Evolutionary conservation across 73 alveolate species (phyloP), one percentile per base, ranked within the genome.

Genomic region (Paramecium primaurelia): DNA sequence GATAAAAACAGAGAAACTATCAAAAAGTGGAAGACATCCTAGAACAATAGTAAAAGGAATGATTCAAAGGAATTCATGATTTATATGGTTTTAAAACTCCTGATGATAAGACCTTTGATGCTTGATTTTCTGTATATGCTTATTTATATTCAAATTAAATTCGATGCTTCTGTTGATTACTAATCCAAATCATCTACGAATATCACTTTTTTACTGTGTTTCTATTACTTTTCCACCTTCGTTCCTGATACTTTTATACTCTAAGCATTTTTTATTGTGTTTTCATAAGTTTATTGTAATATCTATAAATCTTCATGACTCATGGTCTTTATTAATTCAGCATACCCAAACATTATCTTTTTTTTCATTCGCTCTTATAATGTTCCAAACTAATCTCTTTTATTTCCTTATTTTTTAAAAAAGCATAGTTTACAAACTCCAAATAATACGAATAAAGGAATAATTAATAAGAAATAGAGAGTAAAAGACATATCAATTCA

Each of bases 81-180:
- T 77, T 69, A 40, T 89, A 71, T 47, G 86, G 91, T 2, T 71
- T 71, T 59, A 40, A 47, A 71, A 40, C 84, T 6, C 94, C 94
- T 2, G 92, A 89, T 71, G 92, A 68, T 32, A 37, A 89, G 18
- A 89, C 94, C 8, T 89, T 89, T 45, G 77, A 89, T 71, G 94
- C 94, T 32, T 89, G 94, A 89, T 42, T 69, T 85, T 30, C 38
- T 37, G 18, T 12, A 45, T 80, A 47, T 18, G 10, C 47, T 30
- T 73, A 22, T 73, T 30, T 37, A 73, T 49, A 54, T 20, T 73
- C 87, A 73, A 30, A 73, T 73, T 73, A 73, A 40, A 73, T 34
- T 32, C 1, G 68, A 73, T 37, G 38, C 18, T 38, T 73, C 87
- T 3, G 60, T 37, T 73, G 40, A 73, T 40, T 11, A 40, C 26